These are phyloP conservation scores for Aspergillus sp. DNA, from an alignment of 2,329 filamentous ascomycete species.

Conservation along the genomic window DNA sequence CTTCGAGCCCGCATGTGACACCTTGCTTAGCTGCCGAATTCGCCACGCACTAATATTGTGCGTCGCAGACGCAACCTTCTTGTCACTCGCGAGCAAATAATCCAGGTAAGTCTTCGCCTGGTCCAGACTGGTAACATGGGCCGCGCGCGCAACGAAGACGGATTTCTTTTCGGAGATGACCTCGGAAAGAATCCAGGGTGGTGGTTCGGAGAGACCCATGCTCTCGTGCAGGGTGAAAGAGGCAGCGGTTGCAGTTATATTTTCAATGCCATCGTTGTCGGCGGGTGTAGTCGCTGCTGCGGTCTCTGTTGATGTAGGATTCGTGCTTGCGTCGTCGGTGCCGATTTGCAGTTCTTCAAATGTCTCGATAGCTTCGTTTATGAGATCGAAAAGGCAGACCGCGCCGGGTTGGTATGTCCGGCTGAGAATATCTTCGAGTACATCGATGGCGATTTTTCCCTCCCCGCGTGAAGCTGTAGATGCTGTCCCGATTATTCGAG, in stretches of 20 bases:
- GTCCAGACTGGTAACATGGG: conserved; percentile 65
- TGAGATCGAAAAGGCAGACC: conserved; percentile 87
- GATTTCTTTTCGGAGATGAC: conserved; percentile 79
- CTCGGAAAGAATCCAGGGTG: conserved; percentile 72
- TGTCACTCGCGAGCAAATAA: conserved; percentile 78
- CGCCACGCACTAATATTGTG: conserved; percentile 97
- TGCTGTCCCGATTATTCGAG: conserved; percentile 73
- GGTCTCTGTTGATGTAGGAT: neutral
- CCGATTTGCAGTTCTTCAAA: conserved; percentile 57
- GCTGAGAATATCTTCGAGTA: conserved; percentile 66
- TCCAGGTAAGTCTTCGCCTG: conserved; percentile 71
- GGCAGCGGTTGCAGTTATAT: conserved; percentile 18
- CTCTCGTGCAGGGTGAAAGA: conserved; percentile 28
- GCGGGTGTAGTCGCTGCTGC: too few species aligned
- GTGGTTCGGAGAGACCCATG: conserved; percentile 41
- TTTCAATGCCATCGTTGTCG: neutral
- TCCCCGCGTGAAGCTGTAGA: conserved; percentile 72
- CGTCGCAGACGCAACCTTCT: conserved; percentile 79
- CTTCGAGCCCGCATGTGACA: neutral
- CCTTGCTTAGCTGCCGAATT: conserved; percentile 53
- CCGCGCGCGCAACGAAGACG: conserved; percentile 78
- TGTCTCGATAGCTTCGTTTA: conserved; percentile 61
- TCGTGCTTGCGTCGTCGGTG: conserved; percentile 9
- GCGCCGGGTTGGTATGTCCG: conserved; percentile 69
- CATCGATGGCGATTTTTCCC: conserved; percentile 67